Conservation (phyloP, 768 basidiomycete genomes). For the Serendipita sp. region DNA sequence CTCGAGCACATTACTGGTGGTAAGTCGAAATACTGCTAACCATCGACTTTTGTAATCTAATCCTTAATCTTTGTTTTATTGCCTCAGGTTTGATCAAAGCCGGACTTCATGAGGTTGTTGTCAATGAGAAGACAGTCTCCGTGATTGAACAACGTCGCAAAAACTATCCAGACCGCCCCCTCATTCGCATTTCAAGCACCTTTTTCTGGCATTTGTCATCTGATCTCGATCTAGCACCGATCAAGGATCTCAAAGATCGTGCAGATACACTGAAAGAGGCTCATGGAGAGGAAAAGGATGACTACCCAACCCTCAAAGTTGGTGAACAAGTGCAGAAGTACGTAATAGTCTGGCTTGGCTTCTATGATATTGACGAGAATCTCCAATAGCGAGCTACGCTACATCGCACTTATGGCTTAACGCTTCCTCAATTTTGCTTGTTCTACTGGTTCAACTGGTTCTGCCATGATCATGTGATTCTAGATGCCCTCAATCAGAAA, state of each 20-base stretch:
- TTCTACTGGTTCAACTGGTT: neutral
- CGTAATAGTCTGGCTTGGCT: conserved; percentile 16
- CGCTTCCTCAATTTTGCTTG: neutral
- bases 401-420: conserved; percentile 68
- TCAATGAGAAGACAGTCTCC: conserved; percentile 60
- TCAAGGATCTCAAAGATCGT: conserved; percentile 36
- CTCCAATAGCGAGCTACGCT: conserved; percentile 49
- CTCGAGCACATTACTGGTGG: conserved; percentile 71
- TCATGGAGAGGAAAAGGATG: conserved; percentile 27
- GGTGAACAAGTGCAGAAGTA: conserved; percentile 79
- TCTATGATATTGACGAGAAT: conserved; percentile 2
- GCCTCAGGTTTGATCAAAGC: conserved; percentile 62
- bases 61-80: neutral
- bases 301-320: conserved; percentile 67
- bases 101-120: conserved; percentile 89
- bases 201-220: conserved; percentile 93
- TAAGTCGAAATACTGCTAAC: no score
- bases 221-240: conserved; percentile 58
- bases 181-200: conserved; percentile 90
- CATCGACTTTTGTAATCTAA: no score
- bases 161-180: conserved; percentile 56
- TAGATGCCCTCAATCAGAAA: neutral
- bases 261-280: conserved; percentile 27
- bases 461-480: neutral
- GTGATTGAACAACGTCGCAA: conserved; percentile 50